Percentiles rank a stretch among this genome's conserved stretches.
phyloP scores from a whole-genome alignment of 768 basidiomycete genomes.

The Hericium alpestre region DNA sequence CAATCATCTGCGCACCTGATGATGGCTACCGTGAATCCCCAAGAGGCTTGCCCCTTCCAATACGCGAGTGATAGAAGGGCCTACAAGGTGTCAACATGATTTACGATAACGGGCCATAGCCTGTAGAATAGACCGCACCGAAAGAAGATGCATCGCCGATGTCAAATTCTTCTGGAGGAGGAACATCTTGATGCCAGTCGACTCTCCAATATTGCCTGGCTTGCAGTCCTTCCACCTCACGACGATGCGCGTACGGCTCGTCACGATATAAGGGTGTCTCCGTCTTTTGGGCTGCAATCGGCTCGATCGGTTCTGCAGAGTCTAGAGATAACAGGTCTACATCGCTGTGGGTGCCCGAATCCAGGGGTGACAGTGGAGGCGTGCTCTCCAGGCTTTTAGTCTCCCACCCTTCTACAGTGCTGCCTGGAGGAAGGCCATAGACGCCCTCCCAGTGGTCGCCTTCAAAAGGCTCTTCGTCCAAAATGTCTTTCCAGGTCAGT shows the following conservation, averaged over 20 bases:
- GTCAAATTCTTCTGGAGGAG: constrained; percentile 38
- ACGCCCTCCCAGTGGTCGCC: constrained; percentile 79
- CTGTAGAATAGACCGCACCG: constrained; percentile 27
- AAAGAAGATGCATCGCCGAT: constrained; percentile 66
- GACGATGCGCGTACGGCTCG: constrained; percentile 30
- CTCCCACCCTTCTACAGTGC: constrained; percentile 32
- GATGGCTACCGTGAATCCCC: constrained; percentile 18
- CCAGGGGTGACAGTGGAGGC: constrained; percentile 57
- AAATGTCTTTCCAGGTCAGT: constrained; percentile 70
- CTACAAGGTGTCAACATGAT: constrained; percentile 20
- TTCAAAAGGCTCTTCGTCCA: constrained; percentile 75
- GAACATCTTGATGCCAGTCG: constrained; percentile 45
- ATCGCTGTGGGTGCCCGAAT: constrained; percentile 10
- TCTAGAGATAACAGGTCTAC: constrained; percentile 12
- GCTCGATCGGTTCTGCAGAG: constrained; percentile 2
- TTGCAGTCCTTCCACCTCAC: constrained; percentile 51
- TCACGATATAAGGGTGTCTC: not conserved
- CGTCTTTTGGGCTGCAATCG: not conserved
- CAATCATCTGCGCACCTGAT: not conserved
- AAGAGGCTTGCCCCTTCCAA: constrained; percentile 31
- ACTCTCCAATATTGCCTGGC: constrained; percentile 65
- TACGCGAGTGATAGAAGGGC: constrained; percentile 32
- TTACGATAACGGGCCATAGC: not conserved
- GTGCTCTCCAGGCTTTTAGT: constrained; percentile 46
- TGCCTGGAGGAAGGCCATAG: constrained; percentile 44